Evolutionary conservation across 768 basidiomycete genomes (phyloP).

Genomic region (Psilocybe cyanescens): DNA sequence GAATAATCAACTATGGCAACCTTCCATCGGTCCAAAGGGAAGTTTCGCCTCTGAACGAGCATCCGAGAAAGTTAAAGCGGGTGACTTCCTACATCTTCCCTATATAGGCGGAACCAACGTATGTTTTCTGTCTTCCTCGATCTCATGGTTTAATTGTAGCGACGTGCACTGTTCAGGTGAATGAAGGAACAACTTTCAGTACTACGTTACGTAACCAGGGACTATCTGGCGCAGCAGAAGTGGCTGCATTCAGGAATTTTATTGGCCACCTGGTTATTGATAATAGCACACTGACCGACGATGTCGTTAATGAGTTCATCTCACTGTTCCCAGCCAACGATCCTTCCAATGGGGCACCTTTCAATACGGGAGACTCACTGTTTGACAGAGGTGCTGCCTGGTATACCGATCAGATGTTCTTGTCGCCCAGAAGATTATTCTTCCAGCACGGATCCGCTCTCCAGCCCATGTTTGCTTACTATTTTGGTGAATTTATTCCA

Average conservation of each 20-base stretch:
- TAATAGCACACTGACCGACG: conserved; percentile 47
- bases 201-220: conserved; percentile 38
- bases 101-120: conserved; percentile 63
- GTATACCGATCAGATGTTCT: conserved; percentile 64
- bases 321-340: conserved; percentile 52
- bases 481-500: conserved; percentile 60
- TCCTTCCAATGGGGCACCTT: conserved; percentile 48
- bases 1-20: conserved; percentile 62
- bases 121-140: conserved; percentile 17
- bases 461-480: conserved; percentile 57
- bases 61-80: conserved; percentile 46
- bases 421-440: conserved; percentile 52
- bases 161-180: conserved; percentile 36
- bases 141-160: not conserved
- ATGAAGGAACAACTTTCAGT: conserved; percentile 56
- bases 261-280: conserved; percentile 55
- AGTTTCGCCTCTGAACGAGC: conserved; percentile 52
- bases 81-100: conserved; percentile 56
- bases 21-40: conserved; percentile 52
- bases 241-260: conserved; percentile 48
- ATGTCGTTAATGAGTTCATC: conserved; percentile 43
- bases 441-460: conserved; percentile 48
- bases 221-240: conserved; percentile 43
- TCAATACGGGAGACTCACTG: conserved; percentile 62
- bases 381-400: conserved; percentile 60